Evolutionary conservation across 169 alveolate species (phyloP).

Genomic region (Babesia gibsoni): DNA sequence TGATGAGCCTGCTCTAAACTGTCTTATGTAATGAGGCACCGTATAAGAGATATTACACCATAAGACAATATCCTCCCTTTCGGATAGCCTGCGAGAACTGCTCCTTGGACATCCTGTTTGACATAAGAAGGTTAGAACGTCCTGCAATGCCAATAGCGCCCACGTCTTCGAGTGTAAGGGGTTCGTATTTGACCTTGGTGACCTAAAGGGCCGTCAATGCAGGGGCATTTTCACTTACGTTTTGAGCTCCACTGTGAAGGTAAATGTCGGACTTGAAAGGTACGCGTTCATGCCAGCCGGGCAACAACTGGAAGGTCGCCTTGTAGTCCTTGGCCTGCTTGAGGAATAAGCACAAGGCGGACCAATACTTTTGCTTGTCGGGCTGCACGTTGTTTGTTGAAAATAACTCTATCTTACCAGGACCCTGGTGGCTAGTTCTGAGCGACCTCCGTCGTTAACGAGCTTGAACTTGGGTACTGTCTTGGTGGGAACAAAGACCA

Average conservation of each 20-base stretch:
- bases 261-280: conserved; percentile 64
- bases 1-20: too few species aligned
- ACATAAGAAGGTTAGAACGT: conserved; percentile 31
- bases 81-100: conserved; percentile 44
- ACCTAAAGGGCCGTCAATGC: conserved; percentile 14
- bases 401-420: conserved; percentile 15
- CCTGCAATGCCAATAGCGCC: conserved; percentile 57
- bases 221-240: conserved; percentile 1
- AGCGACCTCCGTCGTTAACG: conserved; percentile 55
- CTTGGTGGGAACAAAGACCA: conserved; percentile 57
- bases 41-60: too few species aligned
- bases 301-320: conserved; percentile 52
- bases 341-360: conserved; percentile 51
- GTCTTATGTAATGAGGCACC: too few species aligned
- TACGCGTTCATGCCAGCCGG: conserved; percentile 38
- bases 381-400: conserved; percentile 21
- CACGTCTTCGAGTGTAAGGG: conserved; percentile 34
- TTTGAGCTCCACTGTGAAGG: conserved; percentile 51
- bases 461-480: conserved; percentile 63
- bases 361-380: conserved; percentile 56
- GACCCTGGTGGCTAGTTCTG: conserved; percentile 42
- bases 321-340: conserved; percentile 64
- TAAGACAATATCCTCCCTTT: conserved; percentile 54
- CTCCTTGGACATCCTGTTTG: conserved; percentile 58
- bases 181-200: conserved; percentile 50